Percentiles rank a stretch among this genome's conserved stretches.
These are phyloP conservation scores for Yarrowia sp. DNA, from an alignment of 805 yeast genomes.

Conservation along the genomic window DNA sequence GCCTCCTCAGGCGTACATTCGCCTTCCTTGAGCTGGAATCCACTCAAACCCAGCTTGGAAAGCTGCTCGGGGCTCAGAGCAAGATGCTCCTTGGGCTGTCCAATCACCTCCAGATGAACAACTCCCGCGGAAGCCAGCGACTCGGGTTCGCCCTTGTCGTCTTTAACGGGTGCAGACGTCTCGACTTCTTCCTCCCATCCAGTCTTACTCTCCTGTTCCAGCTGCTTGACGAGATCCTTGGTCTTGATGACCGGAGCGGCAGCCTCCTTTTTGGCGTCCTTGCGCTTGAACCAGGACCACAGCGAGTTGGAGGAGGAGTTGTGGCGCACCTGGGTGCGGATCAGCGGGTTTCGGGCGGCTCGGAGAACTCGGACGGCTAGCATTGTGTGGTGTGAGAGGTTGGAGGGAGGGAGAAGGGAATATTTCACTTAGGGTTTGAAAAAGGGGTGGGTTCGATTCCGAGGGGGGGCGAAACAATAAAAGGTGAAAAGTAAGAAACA, in stretches of 20 bases:
- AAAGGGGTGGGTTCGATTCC: not conserved
- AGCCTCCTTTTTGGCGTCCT: slow-evolving; percentile 7
- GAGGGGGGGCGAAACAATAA: not conserved
- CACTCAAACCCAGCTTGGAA: not conserved
- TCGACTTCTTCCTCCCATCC: slow-evolving; percentile 24
- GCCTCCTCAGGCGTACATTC: slow-evolving; percentile 28
- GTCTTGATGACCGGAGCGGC: slow-evolving; percentile 30
- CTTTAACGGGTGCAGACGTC: not conserved
- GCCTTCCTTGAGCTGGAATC: slow-evolving; percentile 4
- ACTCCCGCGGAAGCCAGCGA: slow-evolving; percentile 3
- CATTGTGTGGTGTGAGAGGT: not conserved
- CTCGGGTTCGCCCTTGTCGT: not conserved
- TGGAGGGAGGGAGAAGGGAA: not conserved
- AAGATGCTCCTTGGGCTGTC: slow-evolving; percentile 30
- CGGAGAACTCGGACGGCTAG: slow-evolving; percentile 1
- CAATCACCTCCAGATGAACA: slow-evolving; percentile 32
- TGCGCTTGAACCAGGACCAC: slow-evolving; percentile 27
- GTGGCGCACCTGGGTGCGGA: slow-evolving; percentile 12
- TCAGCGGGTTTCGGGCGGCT: not conserved
- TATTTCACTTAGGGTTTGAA: slow-evolving; percentile 4
- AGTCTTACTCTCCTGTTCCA: slow-evolving; percentile 22
- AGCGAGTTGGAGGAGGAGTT: slow-evolving; percentile 14
- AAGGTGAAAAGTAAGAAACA: too few species aligned
- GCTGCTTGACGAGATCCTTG: slow-evolving; percentile 31
- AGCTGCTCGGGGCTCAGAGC: slow-evolving; percentile 29